A percentile compares a stretch with the other conserved stretches of the same genome.
These are phyloP conservation scores for Fomitopsis pinicola DNA, from an alignment of 1,284 basidiomycete genomes.

Conservation along the genomic window DNA sequence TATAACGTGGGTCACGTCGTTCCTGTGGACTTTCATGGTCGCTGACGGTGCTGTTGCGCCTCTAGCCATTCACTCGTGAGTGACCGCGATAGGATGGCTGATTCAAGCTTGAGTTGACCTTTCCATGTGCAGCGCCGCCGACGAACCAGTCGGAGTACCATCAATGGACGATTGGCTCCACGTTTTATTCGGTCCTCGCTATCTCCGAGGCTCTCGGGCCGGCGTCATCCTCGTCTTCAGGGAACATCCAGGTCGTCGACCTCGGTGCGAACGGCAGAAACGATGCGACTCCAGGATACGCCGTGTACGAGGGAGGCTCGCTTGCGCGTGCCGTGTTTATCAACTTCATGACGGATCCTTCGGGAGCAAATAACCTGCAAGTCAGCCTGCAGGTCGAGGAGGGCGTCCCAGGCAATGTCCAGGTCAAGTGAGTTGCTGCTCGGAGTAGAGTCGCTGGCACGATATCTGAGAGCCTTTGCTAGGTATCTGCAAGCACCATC, in stretches of 20 bases:
- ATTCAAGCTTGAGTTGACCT: not conserved
- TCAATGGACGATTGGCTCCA: constrained; percentile 61
- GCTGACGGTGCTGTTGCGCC: not conserved
- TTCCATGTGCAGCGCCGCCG: constrained; percentile 42
- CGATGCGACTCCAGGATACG: constrained; percentile 65
- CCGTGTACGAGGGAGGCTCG: constrained; percentile 60
- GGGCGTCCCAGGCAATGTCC: not conserved
- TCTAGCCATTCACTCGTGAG: constrained; percentile 41
- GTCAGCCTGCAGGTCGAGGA: constrained; percentile 54
- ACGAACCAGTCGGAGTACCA: constrained; percentile 54
- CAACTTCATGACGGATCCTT: constrained; percentile 60
- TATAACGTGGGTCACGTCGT: constrained; percentile 49
- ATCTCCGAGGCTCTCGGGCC: constrained; percentile 66
- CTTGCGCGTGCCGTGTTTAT: constrained; percentile 59
- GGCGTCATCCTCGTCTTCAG: constrained; percentile 26
- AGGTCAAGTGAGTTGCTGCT: not conserved
- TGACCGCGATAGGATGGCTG: not conserved
- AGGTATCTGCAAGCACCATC: constrained; percentile 46
- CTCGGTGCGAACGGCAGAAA: constrained; percentile 45
- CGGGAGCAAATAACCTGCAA: constrained; percentile 42
- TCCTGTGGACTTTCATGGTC: too few relatives aligned
- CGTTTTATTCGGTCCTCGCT: constrained; percentile 67
- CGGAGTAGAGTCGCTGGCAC: not conserved
- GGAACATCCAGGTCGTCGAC: constrained; percentile 57
- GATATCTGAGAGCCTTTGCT: not conserved